A percentile compares a stretch with the other conserved stretches of the same genome.
phyloP scores from a whole-genome alignment of 2,329 filamentous ascomycete species.

The Teratosphaeria pseudoeucalypti region DNA sequence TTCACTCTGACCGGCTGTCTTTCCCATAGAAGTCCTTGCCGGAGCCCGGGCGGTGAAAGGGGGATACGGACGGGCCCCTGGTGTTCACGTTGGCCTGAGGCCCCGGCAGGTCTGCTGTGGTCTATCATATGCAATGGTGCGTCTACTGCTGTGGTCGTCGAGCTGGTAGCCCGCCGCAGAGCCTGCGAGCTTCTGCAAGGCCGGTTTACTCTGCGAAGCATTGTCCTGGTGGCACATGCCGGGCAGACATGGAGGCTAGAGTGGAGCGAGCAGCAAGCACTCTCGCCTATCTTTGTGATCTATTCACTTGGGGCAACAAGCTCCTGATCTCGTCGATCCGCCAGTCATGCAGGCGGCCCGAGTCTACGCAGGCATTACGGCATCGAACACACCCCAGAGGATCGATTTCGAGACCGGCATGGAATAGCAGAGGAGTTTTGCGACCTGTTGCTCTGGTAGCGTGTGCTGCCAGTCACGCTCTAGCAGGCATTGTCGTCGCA shows the following conservation, averaged over 20 bases:
- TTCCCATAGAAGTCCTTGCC: not conserved
- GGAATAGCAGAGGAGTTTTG: too few relatives aligned
- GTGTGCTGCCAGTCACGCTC: too few relatives aligned
- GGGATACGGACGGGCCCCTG: not conserved
- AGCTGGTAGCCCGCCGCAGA: not conserved
- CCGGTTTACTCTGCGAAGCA: not conserved
- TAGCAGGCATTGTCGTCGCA: too few relatives aligned
- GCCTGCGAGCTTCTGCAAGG: not conserved
- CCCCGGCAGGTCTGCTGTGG: not conserved
- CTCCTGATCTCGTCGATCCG: not conserved
- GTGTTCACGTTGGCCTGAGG: not conserved
- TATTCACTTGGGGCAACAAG: not conserved
- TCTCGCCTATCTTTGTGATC: not conserved
- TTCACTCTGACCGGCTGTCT: not conserved
- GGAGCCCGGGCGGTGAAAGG: not conserved
- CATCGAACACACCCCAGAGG: too few relatives aligned
- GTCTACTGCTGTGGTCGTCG: not conserved
- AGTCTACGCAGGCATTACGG: too few relatives aligned
- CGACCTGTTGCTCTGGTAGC: too few relatives aligned
- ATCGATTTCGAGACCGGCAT: too few relatives aligned
- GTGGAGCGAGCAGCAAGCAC: not conserved
- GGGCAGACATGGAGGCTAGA: not conserved
- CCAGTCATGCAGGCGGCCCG: too few relatives aligned
- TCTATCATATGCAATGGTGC: not conserved
- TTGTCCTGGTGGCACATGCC: not conserved